Conservation (phyloP, 2,329 filamentous ascomycete genomes). For the Sarocladiaceae sp. region DNA sequence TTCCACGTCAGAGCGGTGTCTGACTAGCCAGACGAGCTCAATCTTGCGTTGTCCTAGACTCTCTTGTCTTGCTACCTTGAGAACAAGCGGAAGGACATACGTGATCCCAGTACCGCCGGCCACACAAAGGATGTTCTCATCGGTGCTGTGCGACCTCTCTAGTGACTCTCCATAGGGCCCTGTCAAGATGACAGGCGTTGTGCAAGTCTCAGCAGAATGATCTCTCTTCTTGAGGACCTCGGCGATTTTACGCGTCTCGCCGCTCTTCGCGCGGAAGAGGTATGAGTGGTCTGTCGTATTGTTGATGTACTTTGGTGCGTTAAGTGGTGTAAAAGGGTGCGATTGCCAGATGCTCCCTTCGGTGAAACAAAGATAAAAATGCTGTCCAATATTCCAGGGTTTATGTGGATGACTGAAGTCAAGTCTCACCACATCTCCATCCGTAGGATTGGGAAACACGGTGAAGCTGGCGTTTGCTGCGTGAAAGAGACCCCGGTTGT, state of each 20-base stretch:
- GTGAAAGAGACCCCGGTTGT: slow-evolving; percentile 8
- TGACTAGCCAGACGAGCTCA: slow-evolving; percentile 58
- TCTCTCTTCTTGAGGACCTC: slow-evolving; percentile 31
- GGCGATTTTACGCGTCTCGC: slow-evolving; percentile 52
- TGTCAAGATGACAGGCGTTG: slow-evolving; percentile 51
- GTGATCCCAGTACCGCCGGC: slow-evolving; percentile 35
- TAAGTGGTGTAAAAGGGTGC: slow-evolving; percentile 62
- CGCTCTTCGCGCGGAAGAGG: slow-evolving; percentile 49
- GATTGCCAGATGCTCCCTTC: slow-evolving; percentile 63
- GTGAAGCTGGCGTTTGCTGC: slow-evolving; percentile 23
- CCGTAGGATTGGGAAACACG: slow-evolving; percentile 45
- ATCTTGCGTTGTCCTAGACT: slow-evolving; percentile 40
- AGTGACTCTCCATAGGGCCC: slow-evolving; percentile 60
- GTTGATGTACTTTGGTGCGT: slow-evolving; percentile 35
- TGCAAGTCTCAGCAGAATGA: slow-evolving; percentile 16
- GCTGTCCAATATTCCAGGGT: slow-evolving; percentile 60
- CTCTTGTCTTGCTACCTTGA: slow-evolving; percentile 28
- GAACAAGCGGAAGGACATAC: slow-evolving; percentile 30
- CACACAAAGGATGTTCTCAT: slow-evolving; percentile 33
- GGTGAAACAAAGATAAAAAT: slow-evolving; percentile 66
- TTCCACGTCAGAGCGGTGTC: slow-evolving; percentile 43
- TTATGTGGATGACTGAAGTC: slow-evolving; percentile 58
- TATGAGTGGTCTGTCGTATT: slow-evolving; percentile 45
- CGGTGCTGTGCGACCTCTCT: no score
- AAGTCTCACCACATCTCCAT: slow-evolving; percentile 57